Evolutionary conservation across 345 rosid genomes (phyloP).

Genomic region (Brassica juncea): DNA sequence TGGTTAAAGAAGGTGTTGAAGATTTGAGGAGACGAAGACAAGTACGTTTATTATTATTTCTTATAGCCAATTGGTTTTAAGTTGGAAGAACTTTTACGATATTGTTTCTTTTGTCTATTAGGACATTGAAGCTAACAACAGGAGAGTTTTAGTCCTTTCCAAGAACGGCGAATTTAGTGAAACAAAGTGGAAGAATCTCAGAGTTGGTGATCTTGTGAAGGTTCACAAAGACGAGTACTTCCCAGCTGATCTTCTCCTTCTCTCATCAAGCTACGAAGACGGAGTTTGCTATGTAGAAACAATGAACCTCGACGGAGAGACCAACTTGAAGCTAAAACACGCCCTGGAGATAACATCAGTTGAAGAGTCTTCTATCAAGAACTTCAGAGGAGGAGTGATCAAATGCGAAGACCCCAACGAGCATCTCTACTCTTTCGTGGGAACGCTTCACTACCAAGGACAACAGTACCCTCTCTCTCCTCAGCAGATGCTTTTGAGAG

Average conservation of each 20-base stretch:
- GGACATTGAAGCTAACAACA: constrained; percentile 89
- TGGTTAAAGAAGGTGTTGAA: constrained; percentile 89
- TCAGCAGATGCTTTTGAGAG: constrained; percentile 80
- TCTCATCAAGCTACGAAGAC: constrained; percentile 78
- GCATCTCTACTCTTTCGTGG: constrained; percentile 68
- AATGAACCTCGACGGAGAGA: constrained; percentile 95
- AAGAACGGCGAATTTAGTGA: constrained; percentile 40
- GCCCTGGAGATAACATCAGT: constrained; percentile 60
- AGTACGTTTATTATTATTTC: constrained; percentile 42
- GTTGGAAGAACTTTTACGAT: too few species aligned
- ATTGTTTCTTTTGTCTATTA: constrained; percentile 14
- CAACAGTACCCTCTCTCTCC: constrained; percentile 59
- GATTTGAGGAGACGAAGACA: constrained; percentile 76
- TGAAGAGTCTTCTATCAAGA: constrained; percentile 46
- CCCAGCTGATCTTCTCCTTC: constrained; percentile 87
- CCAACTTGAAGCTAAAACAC: constrained; percentile 78
- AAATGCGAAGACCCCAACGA: constrained; percentile 93
- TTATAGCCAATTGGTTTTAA: too few species aligned
- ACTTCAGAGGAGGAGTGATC: constrained; percentile 52
- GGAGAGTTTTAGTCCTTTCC: constrained; percentile 52
- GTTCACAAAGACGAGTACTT: constrained; percentile 74
- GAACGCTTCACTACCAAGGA: constrained; percentile 53
- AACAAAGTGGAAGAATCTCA: constrained; percentile 71
- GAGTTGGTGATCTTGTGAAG: constrained; percentile 79
- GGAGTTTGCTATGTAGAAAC: constrained; percentile 92